Evolutionary conservation across 495 filamentous ascomycete genomes (phyloP).

Genomic region (Aspergillus sclerotiicarbonarius): DNA sequence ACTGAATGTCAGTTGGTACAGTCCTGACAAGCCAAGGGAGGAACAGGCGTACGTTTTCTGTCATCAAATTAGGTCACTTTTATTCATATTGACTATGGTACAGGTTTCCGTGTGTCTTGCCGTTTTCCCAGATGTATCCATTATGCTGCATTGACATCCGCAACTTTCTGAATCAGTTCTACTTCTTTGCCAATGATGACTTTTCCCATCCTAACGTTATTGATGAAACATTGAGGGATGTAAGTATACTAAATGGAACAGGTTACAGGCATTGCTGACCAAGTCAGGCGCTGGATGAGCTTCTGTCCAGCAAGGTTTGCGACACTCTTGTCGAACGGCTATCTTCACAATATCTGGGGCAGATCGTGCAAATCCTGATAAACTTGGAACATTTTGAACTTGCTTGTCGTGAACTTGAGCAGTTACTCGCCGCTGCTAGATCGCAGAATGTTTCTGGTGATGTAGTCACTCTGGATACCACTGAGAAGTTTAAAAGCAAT

Average conservation of each 20-base stretch:
- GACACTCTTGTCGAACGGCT: slow-evolving; percentile 83
- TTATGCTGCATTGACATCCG: slow-evolving; percentile 96
- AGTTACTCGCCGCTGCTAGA: slow-evolving; percentile 75
- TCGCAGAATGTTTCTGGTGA: slow-evolving; percentile 71
- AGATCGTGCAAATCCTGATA: slow-evolving; percentile 97
- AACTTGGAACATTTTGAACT: slow-evolving; percentile 96
- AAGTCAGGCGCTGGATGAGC: slow-evolving; percentile 72
- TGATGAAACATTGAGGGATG: slow-evolving; percentile 81
- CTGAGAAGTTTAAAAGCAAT: slow-evolving; percentile 78
- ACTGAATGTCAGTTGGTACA: slow-evolving; percentile 89
- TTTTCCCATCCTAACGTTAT: slow-evolving; percentile 84
- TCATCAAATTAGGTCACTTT: neutral
- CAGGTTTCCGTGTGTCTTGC: slow-evolving; percentile 87
- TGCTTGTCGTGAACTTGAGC: slow-evolving; percentile 83
- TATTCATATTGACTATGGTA: slow-evolving; percentile 11
- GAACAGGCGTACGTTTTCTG: slow-evolving; percentile 63
- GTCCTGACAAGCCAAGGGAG: slow-evolving; percentile 70
- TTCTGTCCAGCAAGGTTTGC: slow-evolving; percentile 88
- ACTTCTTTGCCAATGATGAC: slow-evolving; percentile 91
- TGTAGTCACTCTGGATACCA: slow-evolving; percentile 73
- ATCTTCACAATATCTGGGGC: slow-evolving; percentile 87
- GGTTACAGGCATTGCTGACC: slow-evolving; percentile 13
- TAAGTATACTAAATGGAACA: slow-evolving; percentile 27
- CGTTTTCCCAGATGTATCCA: slow-evolving; percentile 99
- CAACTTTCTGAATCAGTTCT: slow-evolving; percentile 94